These are phyloP conservation scores for Hymenoscyphus repandus DNA, from an alignment of 2,329 filamentous ascomycete genomes.

Conservation along the genomic window DNA sequence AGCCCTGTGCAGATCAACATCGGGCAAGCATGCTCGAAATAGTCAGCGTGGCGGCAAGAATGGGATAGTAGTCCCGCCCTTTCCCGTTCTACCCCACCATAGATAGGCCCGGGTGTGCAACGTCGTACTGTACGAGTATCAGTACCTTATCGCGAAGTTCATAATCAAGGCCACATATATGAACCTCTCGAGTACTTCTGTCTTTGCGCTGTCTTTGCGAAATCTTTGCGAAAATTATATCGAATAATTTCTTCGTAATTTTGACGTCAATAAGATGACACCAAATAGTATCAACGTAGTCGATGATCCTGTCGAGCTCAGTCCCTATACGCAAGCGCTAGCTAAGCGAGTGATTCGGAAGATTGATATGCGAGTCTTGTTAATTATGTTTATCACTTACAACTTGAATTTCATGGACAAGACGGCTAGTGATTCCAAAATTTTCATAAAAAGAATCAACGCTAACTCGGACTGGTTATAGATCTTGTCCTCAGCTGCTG, in stretches of 20 bases:
- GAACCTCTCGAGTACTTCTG: no score
- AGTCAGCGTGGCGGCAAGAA: no score
- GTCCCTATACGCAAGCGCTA: conserved; percentile 17
- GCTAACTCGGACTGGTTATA: neutral
- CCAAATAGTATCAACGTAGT: neutral
- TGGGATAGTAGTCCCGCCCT: no score
- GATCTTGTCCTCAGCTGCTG: conserved; percentile 38
- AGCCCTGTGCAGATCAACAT: no score
- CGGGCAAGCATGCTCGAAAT: no score
- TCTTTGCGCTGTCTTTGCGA: no score
- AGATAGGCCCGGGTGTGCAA: no score
- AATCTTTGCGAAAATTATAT: neutral
- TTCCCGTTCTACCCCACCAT: no score
- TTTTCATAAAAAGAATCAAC: neutral
- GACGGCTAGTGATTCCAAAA: conserved; percentile 1
- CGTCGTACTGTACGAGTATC: no score
- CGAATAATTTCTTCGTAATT: neutral
- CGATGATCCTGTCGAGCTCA: conserved; percentile 12
- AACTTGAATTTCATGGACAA: conserved; percentile 46
- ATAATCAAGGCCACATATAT: no score
- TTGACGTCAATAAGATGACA: neutral
- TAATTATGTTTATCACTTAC: conserved; percentile 52
- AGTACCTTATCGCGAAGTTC: no score
- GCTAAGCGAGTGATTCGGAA: conserved; percentile 43
- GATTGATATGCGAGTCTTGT: conserved; percentile 50